phyloP scores from a whole-genome alignment of 495 filamentous ascomycete genomes.

The Podospora didyma region DNA sequence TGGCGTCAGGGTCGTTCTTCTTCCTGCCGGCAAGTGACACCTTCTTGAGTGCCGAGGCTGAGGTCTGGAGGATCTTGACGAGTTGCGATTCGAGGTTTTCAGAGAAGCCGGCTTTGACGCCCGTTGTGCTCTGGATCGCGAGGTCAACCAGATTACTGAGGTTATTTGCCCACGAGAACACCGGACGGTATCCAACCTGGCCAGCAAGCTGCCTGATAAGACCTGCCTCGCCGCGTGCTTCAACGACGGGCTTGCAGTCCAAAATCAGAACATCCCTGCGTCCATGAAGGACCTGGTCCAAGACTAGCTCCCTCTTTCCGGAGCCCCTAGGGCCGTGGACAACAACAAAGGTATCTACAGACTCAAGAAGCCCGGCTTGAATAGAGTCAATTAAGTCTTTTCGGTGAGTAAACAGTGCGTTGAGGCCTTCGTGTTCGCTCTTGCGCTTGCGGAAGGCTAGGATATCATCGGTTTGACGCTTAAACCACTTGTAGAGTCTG shows the following conservation, averaged over 20 bases:
- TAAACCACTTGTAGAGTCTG: constrained; percentile 71
- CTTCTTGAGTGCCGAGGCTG: constrained; percentile 71
- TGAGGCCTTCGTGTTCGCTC: constrained; percentile 64
- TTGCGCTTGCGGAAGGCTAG: constrained; percentile 46
- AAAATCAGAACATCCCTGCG: constrained; percentile 79
- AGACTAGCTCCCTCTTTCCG: constrained; percentile 80
- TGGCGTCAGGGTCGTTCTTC: constrained; percentile 69
- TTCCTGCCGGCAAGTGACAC: constrained; percentile 65
- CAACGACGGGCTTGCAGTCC: constrained; percentile 91
- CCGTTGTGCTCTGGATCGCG: constrained; percentile 88
- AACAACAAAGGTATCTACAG: constrained; percentile 87
- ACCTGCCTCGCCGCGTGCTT: constrained; percentile 84
- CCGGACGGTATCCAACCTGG: constrained; percentile 85
- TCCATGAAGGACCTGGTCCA: constrained; percentile 77
- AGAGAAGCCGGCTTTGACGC: constrained; percentile 90
- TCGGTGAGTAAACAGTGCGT: constrained; percentile 84
- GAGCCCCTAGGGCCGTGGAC: constrained; percentile 89
- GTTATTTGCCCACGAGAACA: constrained; percentile 96
- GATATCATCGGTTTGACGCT: constrained; percentile 69
- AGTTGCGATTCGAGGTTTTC: constrained; percentile 91
- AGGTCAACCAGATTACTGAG: constrained; percentile 88
- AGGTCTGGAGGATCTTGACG: constrained; percentile 86
- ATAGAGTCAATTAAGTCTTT: constrained; percentile 75
- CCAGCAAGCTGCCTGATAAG: constrained; percentile 78
- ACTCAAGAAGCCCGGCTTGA: constrained; percentile 81